phyloP scores from a whole-genome alignment of 2,329 filamentous ascomycete genomes.

The Didymella sp. region DNA sequence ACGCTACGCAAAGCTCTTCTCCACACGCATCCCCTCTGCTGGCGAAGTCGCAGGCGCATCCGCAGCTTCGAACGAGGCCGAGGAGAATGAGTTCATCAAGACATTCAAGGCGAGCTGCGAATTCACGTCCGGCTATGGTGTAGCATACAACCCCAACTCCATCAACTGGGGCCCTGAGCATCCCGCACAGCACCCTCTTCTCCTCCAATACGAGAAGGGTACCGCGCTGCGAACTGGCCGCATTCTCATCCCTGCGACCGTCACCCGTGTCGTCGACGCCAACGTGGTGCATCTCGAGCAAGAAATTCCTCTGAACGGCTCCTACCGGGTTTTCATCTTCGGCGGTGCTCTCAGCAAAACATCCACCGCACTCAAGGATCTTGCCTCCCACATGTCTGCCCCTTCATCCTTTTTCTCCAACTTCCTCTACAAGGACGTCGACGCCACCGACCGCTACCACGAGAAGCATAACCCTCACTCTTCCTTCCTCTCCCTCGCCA shows the following conservation, averaged over 20 bases:
- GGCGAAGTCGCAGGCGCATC: conserved; percentile 73
- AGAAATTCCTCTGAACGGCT: conserved; percentile 85
- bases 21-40: conserved; percentile 74
- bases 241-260: conserved; percentile 77
- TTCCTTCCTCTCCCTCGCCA: conserved; percentile 78
- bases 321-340: conserved; percentile 86
- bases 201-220: conserved; percentile 64
- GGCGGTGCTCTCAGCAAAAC: conserved; percentile 68
- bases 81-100: conserved; percentile 81
- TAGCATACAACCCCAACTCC: conserved; percentile 80
- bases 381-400: conserved; percentile 69
- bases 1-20: conserved; percentile 89
- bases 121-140: conserved; percentile 91
- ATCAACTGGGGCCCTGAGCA: conserved; percentile 84
- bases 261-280: conserved; percentile 85
- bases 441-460: conserved; percentile 63
- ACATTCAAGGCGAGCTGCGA: conserved; percentile 92
- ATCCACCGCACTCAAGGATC: conserved; percentile 72
- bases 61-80: conserved; percentile 54
- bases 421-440: conserved; percentile 68
- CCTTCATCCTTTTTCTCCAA: conserved; percentile 75
- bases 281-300: conserved; percentile 92
- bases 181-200: conserved; percentile 71
- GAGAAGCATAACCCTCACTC: conserved; percentile 87
- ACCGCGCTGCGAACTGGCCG: conserved; percentile 74